Conservation (phyloP, 768 basidiomycete species). For the Macrolepiota dolichaula region DNA sequence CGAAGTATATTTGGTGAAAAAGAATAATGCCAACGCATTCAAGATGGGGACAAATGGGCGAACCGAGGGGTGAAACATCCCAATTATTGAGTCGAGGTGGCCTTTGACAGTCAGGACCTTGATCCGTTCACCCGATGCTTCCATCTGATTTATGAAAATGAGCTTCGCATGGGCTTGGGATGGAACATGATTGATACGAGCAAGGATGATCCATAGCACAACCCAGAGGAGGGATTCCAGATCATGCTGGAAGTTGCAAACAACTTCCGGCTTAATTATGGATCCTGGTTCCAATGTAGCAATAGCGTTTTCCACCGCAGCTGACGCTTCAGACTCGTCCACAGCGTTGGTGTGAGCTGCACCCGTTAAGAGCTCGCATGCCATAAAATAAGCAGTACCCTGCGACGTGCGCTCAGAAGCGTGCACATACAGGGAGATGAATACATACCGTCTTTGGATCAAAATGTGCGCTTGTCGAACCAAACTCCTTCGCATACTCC, state of each 20-base stretch:
- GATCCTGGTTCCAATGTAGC: neutral
- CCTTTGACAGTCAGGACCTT: too few relatives aligned
- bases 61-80: too few relatives aligned
- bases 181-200: neutral
- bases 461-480: too few relatives aligned
- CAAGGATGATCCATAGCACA: neutral
- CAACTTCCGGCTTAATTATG: neutral
- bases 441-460: too few relatives aligned
- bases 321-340: too few relatives aligned
- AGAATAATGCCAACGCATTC: too few relatives aligned
- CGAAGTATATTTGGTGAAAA: too few relatives aligned
- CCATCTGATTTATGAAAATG: neutral
- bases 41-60: too few relatives aligned
- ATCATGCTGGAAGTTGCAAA: constrained; percentile 5
- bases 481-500: too few relatives aligned
- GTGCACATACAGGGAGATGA: too few relatives aligned
- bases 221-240: constrained; percentile 7
- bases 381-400: neutral
- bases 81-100: too few relatives aligned
- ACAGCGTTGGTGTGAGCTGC: neutral
- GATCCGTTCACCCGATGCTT: neutral
- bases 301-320: too few relatives aligned
- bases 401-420: neutral
- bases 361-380: neutral
- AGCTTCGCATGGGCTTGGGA: neutral